Evolutionary conservation across 768 basidiomycete genomes (phyloP), one percentile per base, ranked within the genome.

Genomic region (Collybiopsis luxurians): DNA sequence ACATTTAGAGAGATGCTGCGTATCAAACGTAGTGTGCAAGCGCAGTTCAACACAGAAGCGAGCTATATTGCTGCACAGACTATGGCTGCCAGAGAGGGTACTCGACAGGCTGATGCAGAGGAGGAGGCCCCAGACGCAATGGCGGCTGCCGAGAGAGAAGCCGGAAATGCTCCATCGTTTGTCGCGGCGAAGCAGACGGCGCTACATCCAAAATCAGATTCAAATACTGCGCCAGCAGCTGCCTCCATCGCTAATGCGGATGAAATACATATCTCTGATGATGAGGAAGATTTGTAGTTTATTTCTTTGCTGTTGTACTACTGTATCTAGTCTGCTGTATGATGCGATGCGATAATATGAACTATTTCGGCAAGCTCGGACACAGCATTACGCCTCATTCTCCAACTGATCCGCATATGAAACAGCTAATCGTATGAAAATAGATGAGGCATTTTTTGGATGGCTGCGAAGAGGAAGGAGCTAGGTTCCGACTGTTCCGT

Each of bases 1-100:
- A 99, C 97, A 0, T 99, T 99, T 86, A 80, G 87, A 60, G 91
- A 92, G 74, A 93, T 92, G 90, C 69, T 94, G 57, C 86, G 95
- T 36, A 97, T 98, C 78, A 97, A 96, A 74, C 86, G 97, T 56
- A 95, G 95, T 64, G 97, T 99, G 15, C 97, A 99, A 72, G 95
- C 96, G 26, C 92, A 95, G 67, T 99, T 97, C 79, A 98, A 99
- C 71, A 99, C 97, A 2, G 96, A 98, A 71, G 90, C 89, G 45
- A 90, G 89, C 43, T 96, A 94, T 71, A 77, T 97, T 55, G 92
- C 92, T 7, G 95, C 95, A 11, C 93, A 97, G 73, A 89, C 95
- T 10, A 75, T 89, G 54, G 86, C 87, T 2, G 84, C 88, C 23
- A 77, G 80, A 56, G 79, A 85, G 60, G 86, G 84, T 15, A 75